These are phyloP conservation scores for Collariella sp. DNA, from an alignment of 495 filamentous ascomycete species.

Conservation along the genomic window DNA sequence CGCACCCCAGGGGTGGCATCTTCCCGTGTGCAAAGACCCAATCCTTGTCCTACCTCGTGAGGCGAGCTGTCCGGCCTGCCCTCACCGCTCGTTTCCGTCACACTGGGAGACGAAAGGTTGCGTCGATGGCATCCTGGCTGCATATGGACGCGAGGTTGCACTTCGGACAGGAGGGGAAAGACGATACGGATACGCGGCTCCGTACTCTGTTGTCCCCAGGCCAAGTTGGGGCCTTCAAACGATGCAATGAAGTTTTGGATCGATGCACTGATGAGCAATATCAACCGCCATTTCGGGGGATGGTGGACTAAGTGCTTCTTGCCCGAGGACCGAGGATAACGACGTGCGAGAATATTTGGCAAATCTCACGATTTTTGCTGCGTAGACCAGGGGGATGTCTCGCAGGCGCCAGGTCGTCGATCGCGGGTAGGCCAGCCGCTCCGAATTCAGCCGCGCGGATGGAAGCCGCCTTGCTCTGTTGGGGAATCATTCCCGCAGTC, in stretches of 20 bases:
- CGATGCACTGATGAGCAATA: neutral
- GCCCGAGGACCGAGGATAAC: neutral
- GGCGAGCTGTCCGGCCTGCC: slow-evolving; percentile 3
- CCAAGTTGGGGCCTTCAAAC: no score
- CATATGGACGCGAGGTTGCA: no score
- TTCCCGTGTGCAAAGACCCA: neutral
- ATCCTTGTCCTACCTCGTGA: slow-evolving; percentile 1
- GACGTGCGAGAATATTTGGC: no score
- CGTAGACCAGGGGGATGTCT: no score
- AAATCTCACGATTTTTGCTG: no score
- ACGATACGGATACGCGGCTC: neutral
- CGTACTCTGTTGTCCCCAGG: no score
- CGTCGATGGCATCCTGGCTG: no score
- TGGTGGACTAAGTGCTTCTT: neutral
- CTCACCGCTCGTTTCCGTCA: slow-evolving; percentile 13
- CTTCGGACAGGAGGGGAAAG: neutral
- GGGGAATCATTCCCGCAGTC: neutral
- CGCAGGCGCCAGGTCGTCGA: neutral
- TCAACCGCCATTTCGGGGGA: neutral
- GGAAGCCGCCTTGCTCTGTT: neutral
- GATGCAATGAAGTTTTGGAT: neutral
- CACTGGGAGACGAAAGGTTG: slow-evolving; percentile 1
- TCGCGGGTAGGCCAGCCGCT: neutral
- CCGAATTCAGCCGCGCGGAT: slow-evolving; percentile 3
- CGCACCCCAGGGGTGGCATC: neutral